Percentiles rank a stretch among this genome's conserved stretches.
phyloP scores from a whole-genome alignment of 1,139 yeast species.

The Pichia sp. region DNA sequence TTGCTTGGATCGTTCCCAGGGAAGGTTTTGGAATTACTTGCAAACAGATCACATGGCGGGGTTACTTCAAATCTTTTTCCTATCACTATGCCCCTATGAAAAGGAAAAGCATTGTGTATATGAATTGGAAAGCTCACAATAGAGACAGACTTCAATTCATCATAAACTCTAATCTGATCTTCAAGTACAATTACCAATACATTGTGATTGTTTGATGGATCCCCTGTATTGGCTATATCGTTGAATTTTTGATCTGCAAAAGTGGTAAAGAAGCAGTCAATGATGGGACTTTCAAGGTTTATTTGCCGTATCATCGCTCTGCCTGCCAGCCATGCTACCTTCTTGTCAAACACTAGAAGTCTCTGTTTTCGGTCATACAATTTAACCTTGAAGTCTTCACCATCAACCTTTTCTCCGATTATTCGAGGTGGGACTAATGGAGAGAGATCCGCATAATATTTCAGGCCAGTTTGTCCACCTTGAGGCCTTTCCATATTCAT shows the following conservation, averaged over 20 bases:
- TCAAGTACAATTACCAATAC: constrained; percentile 49
- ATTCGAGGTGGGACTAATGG: constrained; percentile 1
- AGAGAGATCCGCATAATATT: not conserved
- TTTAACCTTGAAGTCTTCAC: constrained; percentile 8
- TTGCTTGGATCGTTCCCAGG: not conserved
- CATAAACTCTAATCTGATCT: constrained; percentile 54
- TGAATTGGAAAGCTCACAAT: constrained; percentile 62
- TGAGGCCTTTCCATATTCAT: not conserved
- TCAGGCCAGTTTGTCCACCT: not conserved
- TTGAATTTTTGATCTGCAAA: constrained; percentile 18
- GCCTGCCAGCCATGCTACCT: constrained; percentile 47
- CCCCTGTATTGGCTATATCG: not conserved
- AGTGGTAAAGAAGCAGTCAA: constrained; percentile 32
- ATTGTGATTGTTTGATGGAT: constrained; percentile 11
- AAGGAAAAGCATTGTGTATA: constrained; percentile 52
- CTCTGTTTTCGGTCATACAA: constrained; percentile 8
- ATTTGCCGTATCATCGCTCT: constrained; percentile 47
- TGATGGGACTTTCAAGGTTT: constrained; percentile 42
- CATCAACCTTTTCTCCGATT: not conserved
- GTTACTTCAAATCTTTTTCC: constrained; percentile 24
- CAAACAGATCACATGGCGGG: constrained; percentile 1
- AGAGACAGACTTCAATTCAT: constrained; percentile 52
- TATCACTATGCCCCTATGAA: constrained; percentile 53
- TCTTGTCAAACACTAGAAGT: constrained; percentile 13
- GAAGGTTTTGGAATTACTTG: not conserved